Evolutionary conservation across 2,329 filamentous ascomycete species (phyloP).

Genomic region (Chaetoscypha palmicola): DNA sequence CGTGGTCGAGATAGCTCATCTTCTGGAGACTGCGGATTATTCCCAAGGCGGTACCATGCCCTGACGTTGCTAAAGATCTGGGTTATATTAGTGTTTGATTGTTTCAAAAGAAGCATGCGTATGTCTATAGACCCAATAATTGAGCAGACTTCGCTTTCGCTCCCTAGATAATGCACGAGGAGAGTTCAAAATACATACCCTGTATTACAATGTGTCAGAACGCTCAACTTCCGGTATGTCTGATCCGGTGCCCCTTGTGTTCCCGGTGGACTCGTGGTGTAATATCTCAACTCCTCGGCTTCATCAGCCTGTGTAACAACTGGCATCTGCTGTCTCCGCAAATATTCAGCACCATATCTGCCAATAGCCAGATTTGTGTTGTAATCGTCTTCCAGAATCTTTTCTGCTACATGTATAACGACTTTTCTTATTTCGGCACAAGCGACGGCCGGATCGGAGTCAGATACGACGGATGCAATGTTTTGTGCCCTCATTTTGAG

Average conservation of each 20-base stretch:
- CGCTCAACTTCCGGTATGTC: constrained; percentile 56
- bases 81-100: constrained; percentile 11
- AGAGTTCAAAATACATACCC: constrained; percentile 46
- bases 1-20: constrained; percentile 62
- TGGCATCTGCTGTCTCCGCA: constrained; percentile 38
- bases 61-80: constrained; percentile 86
- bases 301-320: constrained; percentile 17
- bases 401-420: constrained; percentile 75
- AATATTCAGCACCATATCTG: constrained; percentile 74
- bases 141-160: no score
- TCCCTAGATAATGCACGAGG: no score
- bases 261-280: constrained; percentile 32
- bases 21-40: constrained; percentile 80
- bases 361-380: constrained; percentile 84
- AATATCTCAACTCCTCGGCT: constrained; percentile 26
- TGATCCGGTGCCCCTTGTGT: constrained; percentile 36
- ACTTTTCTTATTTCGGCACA: constrained; percentile 51
- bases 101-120: no score
- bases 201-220: constrained; percentile 97
- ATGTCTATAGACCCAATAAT: no score
- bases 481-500: constrained; percentile 58
- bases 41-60: constrained; percentile 92
- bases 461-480: constrained; percentile 35
- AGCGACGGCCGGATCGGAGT: constrained; percentile 12
- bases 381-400: constrained; percentile 81